Evolutionary conservation across 148 eudicot species (phyloP).

Genomic region (Camellia lanceoleosa): DNA sequence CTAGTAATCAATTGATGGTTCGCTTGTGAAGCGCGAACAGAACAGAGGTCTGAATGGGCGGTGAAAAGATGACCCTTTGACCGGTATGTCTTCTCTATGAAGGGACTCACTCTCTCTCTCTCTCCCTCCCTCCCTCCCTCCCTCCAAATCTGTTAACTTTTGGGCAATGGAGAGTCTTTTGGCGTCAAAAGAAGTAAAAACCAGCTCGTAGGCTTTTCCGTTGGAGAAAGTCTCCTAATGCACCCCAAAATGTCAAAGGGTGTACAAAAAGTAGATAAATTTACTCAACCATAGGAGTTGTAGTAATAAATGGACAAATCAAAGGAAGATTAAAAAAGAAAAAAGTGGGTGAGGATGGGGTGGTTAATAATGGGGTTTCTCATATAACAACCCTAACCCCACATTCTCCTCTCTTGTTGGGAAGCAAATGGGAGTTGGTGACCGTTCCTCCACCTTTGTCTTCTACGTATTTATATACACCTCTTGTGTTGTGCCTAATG

Average conservation of each 20-base stretch:
- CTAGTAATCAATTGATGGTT: neutral
- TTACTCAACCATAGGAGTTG: constrained; percentile 11
- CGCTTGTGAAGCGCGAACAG: too few relatives aligned
- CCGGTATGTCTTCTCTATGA: constrained; percentile 15
- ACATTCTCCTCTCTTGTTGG: constrained; percentile 43
- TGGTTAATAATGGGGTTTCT: neutral
- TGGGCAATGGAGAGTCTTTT: constrained; percentile 44
- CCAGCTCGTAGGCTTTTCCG: constrained; percentile 20
- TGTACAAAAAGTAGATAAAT: constrained; percentile 13
- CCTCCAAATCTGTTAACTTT: constrained; percentile 41
- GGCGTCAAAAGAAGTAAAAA: constrained; percentile 45
- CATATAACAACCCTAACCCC: neutral
- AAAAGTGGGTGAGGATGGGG: neutral
- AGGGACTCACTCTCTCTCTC: neutral
- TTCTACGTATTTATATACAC: neutral
- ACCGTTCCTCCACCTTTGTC: constrained; percentile 41
- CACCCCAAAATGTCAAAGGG: constrained; percentile 31
- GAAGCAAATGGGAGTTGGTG: constrained; percentile 70
- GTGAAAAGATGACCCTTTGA: constrained; percentile 39
- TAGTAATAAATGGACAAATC: neutral
- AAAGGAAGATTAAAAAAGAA: neutral
- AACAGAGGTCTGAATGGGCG: constrained; percentile 13
- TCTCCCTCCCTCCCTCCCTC: too few relatives aligned
- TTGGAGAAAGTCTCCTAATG: constrained; percentile 30
- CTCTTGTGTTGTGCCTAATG: neutral